Percentiles rank a stretch among this genome's conserved stretches.
phyloP scores from a whole-genome alignment of 768 basidiomycete genomes.

The Lactarius tabidus region DNA sequence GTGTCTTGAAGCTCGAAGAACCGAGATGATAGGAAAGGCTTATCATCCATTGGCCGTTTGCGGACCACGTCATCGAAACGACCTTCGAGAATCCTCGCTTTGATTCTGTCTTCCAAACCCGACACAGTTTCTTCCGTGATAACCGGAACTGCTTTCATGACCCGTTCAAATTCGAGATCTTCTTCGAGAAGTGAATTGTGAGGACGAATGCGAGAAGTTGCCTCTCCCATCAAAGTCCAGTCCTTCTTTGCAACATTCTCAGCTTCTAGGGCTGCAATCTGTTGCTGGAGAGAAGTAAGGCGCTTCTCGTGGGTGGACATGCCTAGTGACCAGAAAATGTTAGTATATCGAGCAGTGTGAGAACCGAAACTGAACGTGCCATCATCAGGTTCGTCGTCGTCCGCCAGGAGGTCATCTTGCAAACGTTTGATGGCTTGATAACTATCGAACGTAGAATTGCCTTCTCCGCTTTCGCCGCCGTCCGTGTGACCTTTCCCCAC shows the following conservation, averaged over 20 bases:
- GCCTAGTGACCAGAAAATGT: constrained; percentile 37
- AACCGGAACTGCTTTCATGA: constrained; percentile 79
- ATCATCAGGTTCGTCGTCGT: constrained; percentile 50
- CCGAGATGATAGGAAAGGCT: constrained; percentile 87
- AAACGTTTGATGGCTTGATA: constrained; percentile 59
- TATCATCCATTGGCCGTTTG: constrained; percentile 70
- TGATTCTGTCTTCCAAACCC: constrained; percentile 85
- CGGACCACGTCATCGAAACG: constrained; percentile 92
- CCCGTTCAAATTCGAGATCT: constrained; percentile 92
- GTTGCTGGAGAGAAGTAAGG: constrained; percentile 64
- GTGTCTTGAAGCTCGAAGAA: constrained; percentile 86
- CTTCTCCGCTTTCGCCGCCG: constrained; percentile 25
- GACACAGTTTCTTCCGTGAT: constrained; percentile 86
- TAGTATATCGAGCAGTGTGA: background rate
- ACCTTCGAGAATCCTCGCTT: constrained; percentile 77
- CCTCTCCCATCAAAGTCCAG: constrained; percentile 93
- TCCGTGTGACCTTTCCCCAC: background rate
- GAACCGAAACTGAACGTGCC: constrained; percentile 13
- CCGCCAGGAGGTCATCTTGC: constrained; percentile 77
- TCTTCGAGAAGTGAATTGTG: constrained; percentile 90
- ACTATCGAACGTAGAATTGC: constrained; percentile 32
- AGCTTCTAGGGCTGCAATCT: constrained; percentile 78
- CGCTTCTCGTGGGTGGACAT: constrained; percentile 78
- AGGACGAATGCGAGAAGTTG: constrained; percentile 74
- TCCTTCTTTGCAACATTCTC: constrained; percentile 87